A percentile compares a stretch with the other conserved stretches of the same genome.
These are phyloP conservation scores for Russula sp. DNA, from an alignment of 768 basidiomycete genomes.

Conservation along the genomic window DNA sequence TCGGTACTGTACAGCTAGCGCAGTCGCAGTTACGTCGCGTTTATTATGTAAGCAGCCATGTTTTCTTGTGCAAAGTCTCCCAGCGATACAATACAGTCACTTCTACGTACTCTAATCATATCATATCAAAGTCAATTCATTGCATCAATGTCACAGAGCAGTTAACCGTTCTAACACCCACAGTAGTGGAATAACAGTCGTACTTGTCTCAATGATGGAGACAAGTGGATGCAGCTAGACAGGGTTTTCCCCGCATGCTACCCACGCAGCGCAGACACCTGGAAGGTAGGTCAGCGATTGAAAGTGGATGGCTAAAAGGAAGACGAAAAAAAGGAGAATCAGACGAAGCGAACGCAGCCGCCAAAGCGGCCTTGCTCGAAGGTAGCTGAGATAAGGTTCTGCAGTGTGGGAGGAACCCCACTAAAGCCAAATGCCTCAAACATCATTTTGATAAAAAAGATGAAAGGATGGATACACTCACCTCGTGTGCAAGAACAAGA, in stretches of 20 bases:
- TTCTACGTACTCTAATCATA: no score
- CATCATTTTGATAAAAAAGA: conserved; percentile 47
- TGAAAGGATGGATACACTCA: conserved; percentile 25
- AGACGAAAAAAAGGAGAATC: conserved; percentile 24
- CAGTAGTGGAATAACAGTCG: neutral
- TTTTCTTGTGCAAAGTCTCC: no score
- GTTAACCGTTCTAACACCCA: no score
- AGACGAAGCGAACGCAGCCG: conserved; percentile 40
- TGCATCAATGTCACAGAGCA: neutral
- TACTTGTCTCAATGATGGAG: neutral
- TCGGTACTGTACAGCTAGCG: no score
- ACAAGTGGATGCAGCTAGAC: neutral
- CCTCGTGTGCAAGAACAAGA: conserved; percentile 4
- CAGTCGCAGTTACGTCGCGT: no score
- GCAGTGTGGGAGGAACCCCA: conserved; percentile 58
- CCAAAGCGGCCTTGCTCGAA: conserved; percentile 52
- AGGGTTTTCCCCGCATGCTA: no score
- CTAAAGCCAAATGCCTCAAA: conserved; percentile 96
- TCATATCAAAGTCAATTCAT: neutral
- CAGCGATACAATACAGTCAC: no score
- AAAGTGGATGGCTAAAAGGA: neutral
- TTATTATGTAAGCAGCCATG: no score
- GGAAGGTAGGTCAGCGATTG: conserved; percentile 1
- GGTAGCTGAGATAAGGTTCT: conserved; percentile 90
- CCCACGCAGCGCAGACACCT: neutral